Conservation (phyloP, 768 basidiomycete genomes). For the Tricholomella constricta region DNA sequence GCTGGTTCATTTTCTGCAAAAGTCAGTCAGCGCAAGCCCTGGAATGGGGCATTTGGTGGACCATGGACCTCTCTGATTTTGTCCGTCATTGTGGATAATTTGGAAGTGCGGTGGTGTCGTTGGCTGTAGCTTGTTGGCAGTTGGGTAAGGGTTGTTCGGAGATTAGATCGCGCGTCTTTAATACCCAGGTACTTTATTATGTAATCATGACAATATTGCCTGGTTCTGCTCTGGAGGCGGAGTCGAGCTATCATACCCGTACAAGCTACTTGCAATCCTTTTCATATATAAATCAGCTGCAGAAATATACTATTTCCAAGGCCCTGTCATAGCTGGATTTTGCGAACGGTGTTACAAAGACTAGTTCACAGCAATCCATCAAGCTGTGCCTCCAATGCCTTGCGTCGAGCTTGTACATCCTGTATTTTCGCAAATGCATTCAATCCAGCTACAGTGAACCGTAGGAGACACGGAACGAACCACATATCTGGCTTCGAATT, state of each 20-base stretch:
- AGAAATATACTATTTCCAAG: neutral
- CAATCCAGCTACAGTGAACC: neutral
- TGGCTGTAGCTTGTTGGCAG: conserved; percentile 16
- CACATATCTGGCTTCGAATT: conserved; percentile 16
- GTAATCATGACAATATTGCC: conserved; percentile 7
- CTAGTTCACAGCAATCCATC: conserved; percentile 13
- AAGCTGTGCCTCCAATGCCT: conserved; percentile 27
- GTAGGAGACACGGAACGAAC: conserved; percentile 13
- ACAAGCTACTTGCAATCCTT: too few species aligned
- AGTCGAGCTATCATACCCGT: too few species aligned
- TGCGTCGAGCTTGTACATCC: conserved; percentile 14
- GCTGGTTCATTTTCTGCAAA: conserved; percentile 67
- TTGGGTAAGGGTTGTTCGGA: conserved; percentile 32
- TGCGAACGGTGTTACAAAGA: too few species aligned
- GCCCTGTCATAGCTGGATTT: too few species aligned
- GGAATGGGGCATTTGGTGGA: neutral
- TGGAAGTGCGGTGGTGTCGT: conserved; percentile 15
- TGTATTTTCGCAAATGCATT: conserved; percentile 16
- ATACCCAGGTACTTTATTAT: conserved; percentile 11
- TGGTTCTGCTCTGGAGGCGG: neutral
- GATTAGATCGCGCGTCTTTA: conserved; percentile 35
- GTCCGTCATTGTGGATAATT: conserved; percentile 42
- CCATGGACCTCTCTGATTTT: conserved; percentile 51
- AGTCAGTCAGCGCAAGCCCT: neutral
- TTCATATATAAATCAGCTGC: too few species aligned